Evolutionary conservation across 352 stramenopile genomes (phyloP), one percentile per base, ranked within the genome.

Genomic region (Phytophthora tentaculata): DNA sequence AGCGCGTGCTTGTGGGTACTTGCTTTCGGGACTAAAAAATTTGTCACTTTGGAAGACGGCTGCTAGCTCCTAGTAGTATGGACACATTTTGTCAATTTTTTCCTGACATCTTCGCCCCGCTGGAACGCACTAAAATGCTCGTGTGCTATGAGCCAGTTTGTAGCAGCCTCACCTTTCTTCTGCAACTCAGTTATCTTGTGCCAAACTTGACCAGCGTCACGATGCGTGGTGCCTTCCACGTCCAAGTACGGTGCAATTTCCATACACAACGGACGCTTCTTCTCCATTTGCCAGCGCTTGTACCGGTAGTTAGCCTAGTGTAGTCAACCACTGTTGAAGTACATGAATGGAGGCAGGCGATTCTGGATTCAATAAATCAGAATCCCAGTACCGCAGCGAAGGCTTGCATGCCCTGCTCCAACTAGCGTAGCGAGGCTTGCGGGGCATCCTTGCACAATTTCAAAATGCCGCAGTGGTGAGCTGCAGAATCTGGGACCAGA

Each of bases 221-320:
- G 58, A 37, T 59, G 58, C 3, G 24, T 59, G 35, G 52, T 44
- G 2, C 48, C 48, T 19, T 52, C 24, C 14, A 51, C 8, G n/a
- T 52, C 26, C 58, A 66, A 8, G 23, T 17, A 47, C 1, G n/a
- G 37, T 0, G 50, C 35, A 20, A 56, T 45, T 43, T 56, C 50
- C 45, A 45, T n/a, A 13, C n/a, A 53, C 6, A 61, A 8, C 10
- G 10, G 0, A 17, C 6, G 1, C 26, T 61, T 61, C 5, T 19
- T 32, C 24, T 53, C 6, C n/a, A 17, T 32, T 32, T 53, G 39
- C 56, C 56, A 55, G 1, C 44, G 56, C 14, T 47, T 20, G 44
- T 55, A 63, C n/a, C n/a, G n/a, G 56, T 63, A 55, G 26, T 41
- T 41, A 17, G 56, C n/a, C n/a, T n/a, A n/a, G 56, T 16, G 35